Percentiles rank a stretch among this genome's conserved stretches.
phyloP scores from a whole-genome alignment of 768 basidiomycete genomes.

The Dentipellis fragilis region DNA sequence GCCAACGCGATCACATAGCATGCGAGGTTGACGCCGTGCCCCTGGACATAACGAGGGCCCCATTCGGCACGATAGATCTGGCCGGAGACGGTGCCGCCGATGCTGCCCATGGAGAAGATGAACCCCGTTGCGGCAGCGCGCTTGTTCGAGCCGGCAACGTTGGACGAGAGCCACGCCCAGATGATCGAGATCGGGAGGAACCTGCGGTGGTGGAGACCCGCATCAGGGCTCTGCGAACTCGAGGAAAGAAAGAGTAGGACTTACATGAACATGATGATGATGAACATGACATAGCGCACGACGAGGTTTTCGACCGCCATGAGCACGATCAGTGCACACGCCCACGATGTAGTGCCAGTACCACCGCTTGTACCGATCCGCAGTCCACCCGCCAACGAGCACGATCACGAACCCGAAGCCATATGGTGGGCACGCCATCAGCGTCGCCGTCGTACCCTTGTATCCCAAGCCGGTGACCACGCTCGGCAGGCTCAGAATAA shows the following conservation, averaged over 20 bases:
- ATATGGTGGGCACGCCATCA: constrained; percentile 13
- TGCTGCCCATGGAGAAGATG: constrained; percentile 24
- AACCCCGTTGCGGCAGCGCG: constrained; percentile 23
- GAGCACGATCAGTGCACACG: constrained; percentile 18
- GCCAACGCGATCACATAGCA: no score
- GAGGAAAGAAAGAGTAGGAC: constrained; percentile 3
- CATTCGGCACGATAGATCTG: constrained; percentile 22
- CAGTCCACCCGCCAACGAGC: constrained; percentile 10
- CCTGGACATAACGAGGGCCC: constrained; percentile 24
- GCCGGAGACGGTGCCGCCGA: constrained; percentile 21
- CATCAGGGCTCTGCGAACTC: not conserved
- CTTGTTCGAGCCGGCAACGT: constrained; percentile 20
- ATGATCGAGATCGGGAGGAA: constrained; percentile 20
- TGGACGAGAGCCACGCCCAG: constrained; percentile 20
- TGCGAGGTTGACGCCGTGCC: constrained; percentile 21
- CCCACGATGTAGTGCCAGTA: constrained; percentile 18
- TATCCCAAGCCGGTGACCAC: constrained; percentile 7
- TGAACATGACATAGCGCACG: constrained; percentile 25
- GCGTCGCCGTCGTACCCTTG: constrained; percentile 10
- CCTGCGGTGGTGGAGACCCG: constrained; percentile 4
- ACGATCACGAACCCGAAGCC: constrained; percentile 5
- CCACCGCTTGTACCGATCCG: constrained; percentile 16
- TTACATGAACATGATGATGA: constrained; percentile 24
- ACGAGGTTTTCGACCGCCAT: constrained; percentile 19
- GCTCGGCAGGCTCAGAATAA: constrained; percentile 4